Evolutionary conservation across 2,329 filamentous ascomycete species (phyloP).

Genomic region (Cladosporium sp.): DNA sequence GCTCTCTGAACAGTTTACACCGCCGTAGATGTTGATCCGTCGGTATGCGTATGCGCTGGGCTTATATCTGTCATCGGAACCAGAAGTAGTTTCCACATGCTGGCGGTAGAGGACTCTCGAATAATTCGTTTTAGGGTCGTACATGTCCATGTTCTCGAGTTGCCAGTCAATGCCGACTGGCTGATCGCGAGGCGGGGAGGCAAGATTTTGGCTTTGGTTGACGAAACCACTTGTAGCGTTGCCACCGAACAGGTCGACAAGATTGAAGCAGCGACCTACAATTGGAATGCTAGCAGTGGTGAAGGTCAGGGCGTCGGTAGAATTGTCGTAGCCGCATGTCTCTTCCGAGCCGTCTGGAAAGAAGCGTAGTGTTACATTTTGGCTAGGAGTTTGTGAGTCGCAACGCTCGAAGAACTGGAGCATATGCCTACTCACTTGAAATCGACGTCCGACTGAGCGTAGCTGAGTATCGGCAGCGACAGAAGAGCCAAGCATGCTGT

Average conservation of each 20-base stretch:
- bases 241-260: slow-evolving; percentile 4
- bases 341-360: not conserved
- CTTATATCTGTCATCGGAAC: not conserved
- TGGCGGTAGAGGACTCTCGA: slow-evolving; percentile 10
- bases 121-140: slow-evolving; percentile 4
- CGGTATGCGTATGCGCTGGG: not conserved
- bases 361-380: slow-evolving; percentile 6
- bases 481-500: not conserved
- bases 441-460: not conserved
- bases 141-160: not conserved
- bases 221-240: slow-evolving; percentile 11
- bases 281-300: not conserved
- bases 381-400: not conserved
- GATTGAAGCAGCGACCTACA: slow-evolving; percentile 6
- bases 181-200: not conserved
- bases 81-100: not conserved
- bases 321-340: not conserved
- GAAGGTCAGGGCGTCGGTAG: slow-evolving; percentile 8
- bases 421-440: not conserved
- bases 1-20: not conserved
- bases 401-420: no score
- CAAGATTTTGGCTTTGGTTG: not conserved
- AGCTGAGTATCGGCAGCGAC: not conserved
- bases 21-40: slow-evolving; percentile 4
- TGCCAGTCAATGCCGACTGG: not conserved